These are phyloP conservation scores for Polygonum maritimum DNA, from an alignment of 148 eudicot species.

Conservation along the genomic window DNA sequence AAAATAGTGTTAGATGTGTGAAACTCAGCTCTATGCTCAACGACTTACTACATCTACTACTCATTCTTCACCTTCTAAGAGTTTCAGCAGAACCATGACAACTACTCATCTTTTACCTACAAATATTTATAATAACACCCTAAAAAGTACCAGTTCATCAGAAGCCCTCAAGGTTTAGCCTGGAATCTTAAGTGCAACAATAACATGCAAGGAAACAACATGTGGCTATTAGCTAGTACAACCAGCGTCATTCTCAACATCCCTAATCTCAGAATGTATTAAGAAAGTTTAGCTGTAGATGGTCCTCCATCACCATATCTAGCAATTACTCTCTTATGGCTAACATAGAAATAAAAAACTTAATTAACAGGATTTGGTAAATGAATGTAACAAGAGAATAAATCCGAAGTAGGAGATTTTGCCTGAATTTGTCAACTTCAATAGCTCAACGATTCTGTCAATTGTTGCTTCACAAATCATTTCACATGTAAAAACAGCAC, in stretches of 20 bases:
- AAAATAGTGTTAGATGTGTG: background rate
- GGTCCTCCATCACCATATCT: background rate
- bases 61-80: background rate
- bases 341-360: background rate
- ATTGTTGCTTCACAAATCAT: constrained; percentile 93
- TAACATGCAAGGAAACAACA: background rate
- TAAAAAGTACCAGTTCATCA: background rate
- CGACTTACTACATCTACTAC: background rate
- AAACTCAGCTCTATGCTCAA: background rate
- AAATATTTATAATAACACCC: background rate
- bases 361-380: background rate
- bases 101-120: background rate
- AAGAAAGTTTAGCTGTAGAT: background rate
- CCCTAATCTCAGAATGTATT: background rate
- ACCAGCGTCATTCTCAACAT: background rate
- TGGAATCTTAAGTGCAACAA: background rate
- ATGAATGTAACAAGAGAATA: background rate
- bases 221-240: background rate
- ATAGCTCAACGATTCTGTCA: constrained; percentile 81
- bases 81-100: background rate
- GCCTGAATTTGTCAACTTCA: constrained; percentile 95
- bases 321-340: background rate
- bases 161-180: background rate
- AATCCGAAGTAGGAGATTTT: constrained; percentile 13
- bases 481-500: constrained; percentile 94